Evolutionary conservation across 1,139 yeast genomes (phyloP).

Genomic region (Debaryomyces singareniensis): DNA sequence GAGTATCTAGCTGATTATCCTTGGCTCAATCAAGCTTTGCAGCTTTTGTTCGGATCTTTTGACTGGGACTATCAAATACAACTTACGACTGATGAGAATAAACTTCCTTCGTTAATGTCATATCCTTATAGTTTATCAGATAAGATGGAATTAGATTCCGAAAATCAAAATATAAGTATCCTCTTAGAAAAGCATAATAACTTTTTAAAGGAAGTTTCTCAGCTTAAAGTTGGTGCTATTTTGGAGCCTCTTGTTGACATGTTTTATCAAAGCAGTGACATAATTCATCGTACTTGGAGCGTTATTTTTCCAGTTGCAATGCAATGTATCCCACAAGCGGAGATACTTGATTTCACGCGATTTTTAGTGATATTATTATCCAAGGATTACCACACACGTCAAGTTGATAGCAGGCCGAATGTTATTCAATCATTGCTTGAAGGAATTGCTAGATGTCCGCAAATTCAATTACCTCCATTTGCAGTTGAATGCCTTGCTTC

Average conservation of each 20-base stretch:
- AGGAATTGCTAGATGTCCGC: constrained; percentile 70
- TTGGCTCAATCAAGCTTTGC: constrained; percentile 93
- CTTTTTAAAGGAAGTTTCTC: constrained; percentile 42
- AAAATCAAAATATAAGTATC: constrained; percentile 14
- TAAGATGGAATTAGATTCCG: constrained; percentile 24
- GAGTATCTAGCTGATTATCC: constrained; percentile 88
- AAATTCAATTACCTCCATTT: constrained; percentile 87
- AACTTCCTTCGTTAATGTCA: constrained; percentile 48
- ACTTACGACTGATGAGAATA: constrained; percentile 44
- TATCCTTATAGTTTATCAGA: constrained; percentile 27
- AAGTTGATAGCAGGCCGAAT: constrained; percentile 80
- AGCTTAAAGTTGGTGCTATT: constrained; percentile 52
- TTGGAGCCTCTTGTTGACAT: constrained; percentile 71
- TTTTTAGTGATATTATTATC: constrained; percentile 74
- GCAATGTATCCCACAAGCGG: constrained; percentile 66
- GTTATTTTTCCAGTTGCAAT: constrained; percentile 78
- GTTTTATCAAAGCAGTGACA: constrained; percentile 74
- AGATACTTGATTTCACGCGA: constrained; percentile 76
- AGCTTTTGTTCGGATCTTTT: constrained; percentile 75
- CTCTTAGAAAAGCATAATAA: constrained; percentile 45
- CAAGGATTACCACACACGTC: constrained; percentile 87
- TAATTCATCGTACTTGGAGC: constrained; percentile 83
- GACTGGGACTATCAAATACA: constrained; percentile 43
- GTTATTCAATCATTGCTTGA: constrained; percentile 80
- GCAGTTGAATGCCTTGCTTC: constrained; percentile 83